These are phyloP conservation scores for Spencermartinsiella ligniputridi DNA, from an alignment of 1,139 yeast species.

Conservation along the genomic window DNA sequence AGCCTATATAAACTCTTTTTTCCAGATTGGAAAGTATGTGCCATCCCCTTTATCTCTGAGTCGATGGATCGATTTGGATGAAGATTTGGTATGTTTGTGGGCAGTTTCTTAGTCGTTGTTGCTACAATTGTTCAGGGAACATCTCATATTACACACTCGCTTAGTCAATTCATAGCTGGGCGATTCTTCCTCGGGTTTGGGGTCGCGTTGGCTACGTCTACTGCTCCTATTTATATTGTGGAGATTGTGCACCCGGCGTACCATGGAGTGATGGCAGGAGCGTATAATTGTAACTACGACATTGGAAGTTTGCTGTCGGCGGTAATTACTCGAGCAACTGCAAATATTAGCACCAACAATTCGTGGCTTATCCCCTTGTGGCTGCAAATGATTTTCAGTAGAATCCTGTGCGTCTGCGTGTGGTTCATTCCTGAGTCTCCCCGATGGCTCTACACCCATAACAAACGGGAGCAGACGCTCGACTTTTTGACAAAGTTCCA, in stretches of 20 bases:
- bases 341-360: conserved; percentile 32
- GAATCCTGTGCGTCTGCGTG: conserved; percentile 34
- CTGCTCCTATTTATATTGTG: conserved; percentile 21
- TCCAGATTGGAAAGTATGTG: conserved; percentile 28
- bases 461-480: conserved; percentile 44
- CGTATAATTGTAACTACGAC: conserved; percentile 44
- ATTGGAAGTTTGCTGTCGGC: conserved; percentile 47
- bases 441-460: conserved; percentile 52
- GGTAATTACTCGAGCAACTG: conserved; percentile 42
- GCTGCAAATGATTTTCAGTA: conserved; percentile 40
- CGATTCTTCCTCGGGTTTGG: conserved; percentile 24
- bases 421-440: conserved; percentile 65
- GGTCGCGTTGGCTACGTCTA: conserved; percentile 20
- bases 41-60: conserved; percentile 13
- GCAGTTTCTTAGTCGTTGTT: conserved; percentile 9
- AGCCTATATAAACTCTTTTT: conserved; percentile 16
- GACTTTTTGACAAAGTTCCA: conserved; percentile 22
- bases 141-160: conserved; percentile 6
- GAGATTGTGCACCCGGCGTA: conserved; percentile 22
- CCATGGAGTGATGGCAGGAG: conserved; percentile 21
- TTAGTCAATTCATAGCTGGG: conserved; percentile 20
- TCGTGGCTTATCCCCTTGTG: conserved; percentile 43
- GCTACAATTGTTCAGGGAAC: conserved; percentile 16
- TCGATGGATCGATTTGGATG: conserved; percentile 15
- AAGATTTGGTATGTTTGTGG: conserved; percentile 16